Percentiles rank a stretch among this genome's conserved stretches.
phyloP scores from a whole-genome alignment of 2,329 filamentous ascomycete species.

The Aspergillus aculeatinus region DNA sequence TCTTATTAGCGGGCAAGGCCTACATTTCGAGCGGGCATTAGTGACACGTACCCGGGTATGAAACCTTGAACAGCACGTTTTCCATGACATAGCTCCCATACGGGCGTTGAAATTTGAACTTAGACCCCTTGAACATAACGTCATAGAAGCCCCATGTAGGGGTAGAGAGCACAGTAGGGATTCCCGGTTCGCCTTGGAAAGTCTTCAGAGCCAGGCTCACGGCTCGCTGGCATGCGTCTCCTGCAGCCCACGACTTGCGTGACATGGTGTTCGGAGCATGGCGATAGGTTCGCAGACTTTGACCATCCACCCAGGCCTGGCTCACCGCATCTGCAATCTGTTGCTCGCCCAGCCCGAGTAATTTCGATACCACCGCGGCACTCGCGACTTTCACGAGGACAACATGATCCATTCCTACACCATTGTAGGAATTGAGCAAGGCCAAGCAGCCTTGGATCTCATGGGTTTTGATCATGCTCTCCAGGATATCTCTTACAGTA shows the following conservation, averaged over 20 bases:
- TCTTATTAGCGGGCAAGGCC: too few relatives aligned
- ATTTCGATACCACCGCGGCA: conserved; percentile 38
- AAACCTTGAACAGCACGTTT: conserved; percentile 28
- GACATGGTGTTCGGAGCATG: conserved; percentile 36
- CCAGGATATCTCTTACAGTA: conserved; percentile 35
- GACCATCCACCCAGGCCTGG: conserved; percentile 43
- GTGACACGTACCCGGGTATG: too few relatives aligned
- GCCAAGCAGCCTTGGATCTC: conserved; percentile 46
- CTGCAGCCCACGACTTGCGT: conserved; percentile 46
- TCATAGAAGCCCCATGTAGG: conserved; percentile 40
- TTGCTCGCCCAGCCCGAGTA: conserved; percentile 36
- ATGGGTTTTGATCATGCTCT: conserved; percentile 42
- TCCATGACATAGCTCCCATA: conserved; percentile 25
- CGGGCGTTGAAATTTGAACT: conserved; percentile 18
- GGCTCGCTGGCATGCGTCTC: conserved; percentile 43
- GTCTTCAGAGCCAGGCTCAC: conserved; percentile 39
- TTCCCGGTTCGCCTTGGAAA: conserved; percentile 29
- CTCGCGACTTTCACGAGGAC: conserved; percentile 46
- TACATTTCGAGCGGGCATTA: too few relatives aligned
- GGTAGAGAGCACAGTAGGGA: conserved; percentile 29
- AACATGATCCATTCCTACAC: conserved; percentile 42
- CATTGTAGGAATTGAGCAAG: conserved; percentile 40
- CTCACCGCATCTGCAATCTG: conserved; percentile 39
- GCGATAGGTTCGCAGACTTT: conserved; percentile 37
- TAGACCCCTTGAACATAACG: conserved; percentile 20